phyloP scores from a whole-genome alignment of 2,329 filamentous ascomycete species.

The Cladosporium sp. region DNA sequence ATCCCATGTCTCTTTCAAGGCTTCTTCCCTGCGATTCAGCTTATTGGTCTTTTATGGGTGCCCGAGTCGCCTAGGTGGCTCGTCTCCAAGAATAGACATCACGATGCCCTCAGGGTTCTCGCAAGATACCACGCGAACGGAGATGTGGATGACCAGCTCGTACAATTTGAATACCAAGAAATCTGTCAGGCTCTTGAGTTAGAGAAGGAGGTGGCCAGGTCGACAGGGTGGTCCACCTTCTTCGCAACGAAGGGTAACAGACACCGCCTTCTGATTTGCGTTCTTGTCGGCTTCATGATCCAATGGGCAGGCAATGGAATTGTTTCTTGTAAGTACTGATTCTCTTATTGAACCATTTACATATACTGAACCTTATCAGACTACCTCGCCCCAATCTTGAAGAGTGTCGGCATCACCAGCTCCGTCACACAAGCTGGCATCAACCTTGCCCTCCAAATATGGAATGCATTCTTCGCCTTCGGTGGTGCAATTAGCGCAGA shows the following conservation, averaged over 20 bases:
- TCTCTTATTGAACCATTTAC: conserved; percentile 1
- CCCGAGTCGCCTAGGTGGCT: conserved; percentile 27
- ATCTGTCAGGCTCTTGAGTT: conserved; percentile 55
- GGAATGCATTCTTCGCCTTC: conserved; percentile 36
- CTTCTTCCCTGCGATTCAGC: conserved; percentile 20
- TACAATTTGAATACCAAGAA: conserved; percentile 57
- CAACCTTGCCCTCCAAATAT: conserved; percentile 37
- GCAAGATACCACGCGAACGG: conserved; percentile 44
- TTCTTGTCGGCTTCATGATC: conserved; percentile 34
- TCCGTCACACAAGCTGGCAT: conserved; percentile 34
- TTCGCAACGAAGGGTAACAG: conserved; percentile 29
- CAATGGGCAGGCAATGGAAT: conserved; percentile 40
- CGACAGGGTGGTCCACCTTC: conserved; percentile 18
- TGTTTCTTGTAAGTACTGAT: conserved; percentile 31
- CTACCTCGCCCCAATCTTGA: conserved; percentile 29
- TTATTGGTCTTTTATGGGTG: conserved; percentile 19
- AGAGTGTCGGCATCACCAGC: conserved; percentile 36
- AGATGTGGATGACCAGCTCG: conserved; percentile 46
- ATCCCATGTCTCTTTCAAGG: conserved; percentile 24
- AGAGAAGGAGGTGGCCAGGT: conserved; percentile 49
- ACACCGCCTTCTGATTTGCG: conserved; percentile 37
- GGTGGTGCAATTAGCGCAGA: conserved; percentile 39
- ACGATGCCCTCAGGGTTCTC: conserved; percentile 30
- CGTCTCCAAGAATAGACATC: conserved; percentile 18
- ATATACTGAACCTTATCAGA: not conserved